These are phyloP conservation scores for Trametes elegans DNA, from an alignment of 768 basidiomycete genomes.

Conservation along the genomic window DNA sequence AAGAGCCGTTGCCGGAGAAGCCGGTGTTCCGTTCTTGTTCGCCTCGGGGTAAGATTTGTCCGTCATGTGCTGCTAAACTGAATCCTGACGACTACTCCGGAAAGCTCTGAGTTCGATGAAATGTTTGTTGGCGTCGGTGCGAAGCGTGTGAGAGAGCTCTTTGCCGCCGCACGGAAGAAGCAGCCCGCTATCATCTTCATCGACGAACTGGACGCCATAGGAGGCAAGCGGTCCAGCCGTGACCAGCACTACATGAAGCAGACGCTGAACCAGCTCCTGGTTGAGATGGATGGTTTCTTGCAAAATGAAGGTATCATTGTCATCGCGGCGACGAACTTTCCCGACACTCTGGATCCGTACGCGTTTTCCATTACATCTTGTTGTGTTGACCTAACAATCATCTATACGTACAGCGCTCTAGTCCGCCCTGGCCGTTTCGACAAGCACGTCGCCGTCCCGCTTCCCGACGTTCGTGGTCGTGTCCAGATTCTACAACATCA, in stretches of 20 bases:
- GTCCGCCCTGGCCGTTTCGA: slow-evolving; percentile 97
- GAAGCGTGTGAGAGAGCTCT: slow-evolving; percentile 92
- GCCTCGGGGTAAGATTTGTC: slow-evolving; percentile 70
- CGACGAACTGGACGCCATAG: slow-evolving; percentile 93
- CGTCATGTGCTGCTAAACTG: not conserved
- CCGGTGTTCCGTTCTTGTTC: slow-evolving; percentile 96
- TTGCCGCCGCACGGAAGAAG: slow-evolving; percentile 90
- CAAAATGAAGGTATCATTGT: slow-evolving; percentile 93
- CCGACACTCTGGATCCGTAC: slow-evolving; percentile 87
- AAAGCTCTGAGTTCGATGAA: slow-evolving; percentile 92
- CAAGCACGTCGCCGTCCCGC: slow-evolving; percentile 84
- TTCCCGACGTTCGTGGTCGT: slow-evolving; percentile 93
- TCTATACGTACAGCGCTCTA: slow-evolving; percentile 66
- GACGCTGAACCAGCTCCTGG: slow-evolving; percentile 93
- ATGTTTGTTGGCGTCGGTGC: slow-evolving; percentile 97
- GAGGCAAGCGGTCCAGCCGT: slow-evolving; percentile 79
- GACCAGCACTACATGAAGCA: slow-evolving; percentile 91
- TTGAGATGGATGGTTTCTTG: slow-evolving; percentile 97
- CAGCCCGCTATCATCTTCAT: slow-evolving; percentile 98
- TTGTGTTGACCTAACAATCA: not conserved
- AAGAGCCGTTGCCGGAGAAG: slow-evolving; percentile 95
- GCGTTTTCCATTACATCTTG: slow-evolving; percentile 28
- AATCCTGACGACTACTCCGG: slow-evolving; percentile 2
- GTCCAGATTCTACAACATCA: slow-evolving; percentile 93
- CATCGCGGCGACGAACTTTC: slow-evolving; percentile 97